These are phyloP conservation scores for Pythium biforme DNA, from an alignment of 352 stramenopile genomes.

Conservation along the genomic window DNA sequence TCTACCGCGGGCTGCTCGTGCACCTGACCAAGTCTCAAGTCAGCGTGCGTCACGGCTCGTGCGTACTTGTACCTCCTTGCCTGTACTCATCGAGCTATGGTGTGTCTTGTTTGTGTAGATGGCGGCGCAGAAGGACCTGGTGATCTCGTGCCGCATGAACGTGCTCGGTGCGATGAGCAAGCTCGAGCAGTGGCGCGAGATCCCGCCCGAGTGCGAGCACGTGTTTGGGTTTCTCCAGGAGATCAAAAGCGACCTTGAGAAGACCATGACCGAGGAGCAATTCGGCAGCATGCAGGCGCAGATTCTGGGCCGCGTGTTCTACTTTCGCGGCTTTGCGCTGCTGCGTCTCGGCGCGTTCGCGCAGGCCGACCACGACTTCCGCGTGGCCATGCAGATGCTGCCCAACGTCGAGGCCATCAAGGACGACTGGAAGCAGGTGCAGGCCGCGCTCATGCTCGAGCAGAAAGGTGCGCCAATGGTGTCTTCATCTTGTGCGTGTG, in stretches of 20 bases:
- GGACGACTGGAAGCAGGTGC: slow-evolving; percentile 53
- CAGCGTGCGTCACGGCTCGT: slow-evolving; percentile 27
- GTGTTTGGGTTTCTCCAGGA: slow-evolving; percentile 50
- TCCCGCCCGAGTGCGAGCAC: slow-evolving; percentile 44
- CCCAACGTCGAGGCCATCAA: slow-evolving; percentile 47
- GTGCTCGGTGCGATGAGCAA: slow-evolving; percentile 56
- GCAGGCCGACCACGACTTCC: slow-evolving; percentile 50
- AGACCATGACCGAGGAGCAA: slow-evolving; percentile 23
- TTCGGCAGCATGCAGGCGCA: slow-evolving; percentile 28
- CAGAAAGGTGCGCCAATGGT: slow-evolving; percentile 22
- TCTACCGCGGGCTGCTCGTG: slow-evolving; percentile 74
- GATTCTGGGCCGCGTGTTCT: slow-evolving; percentile 47
- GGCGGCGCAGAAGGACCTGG: slow-evolving; percentile 46
- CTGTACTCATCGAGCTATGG: no score
- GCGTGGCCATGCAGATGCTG: slow-evolving; percentile 46
- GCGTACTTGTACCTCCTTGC: slow-evolving; percentile 3
- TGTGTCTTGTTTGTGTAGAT: slow-evolving; percentile 31
- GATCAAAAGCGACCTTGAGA: slow-evolving; percentile 34
- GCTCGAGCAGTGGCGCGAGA: slow-evolving; percentile 46
- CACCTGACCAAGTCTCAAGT: slow-evolving; percentile 69
- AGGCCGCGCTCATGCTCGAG: slow-evolving; percentile 44
- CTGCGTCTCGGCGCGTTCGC: slow-evolving; percentile 40
- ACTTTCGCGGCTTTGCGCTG: slow-evolving; percentile 66
- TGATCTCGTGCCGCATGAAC: slow-evolving; percentile 75
- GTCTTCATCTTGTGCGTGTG: no score